Percentiles rank a stretch among this genome's conserved stretches.
phyloP scores from a whole-genome alignment of 73 alveolate species.

The Durusdinium trenchii region DNA sequence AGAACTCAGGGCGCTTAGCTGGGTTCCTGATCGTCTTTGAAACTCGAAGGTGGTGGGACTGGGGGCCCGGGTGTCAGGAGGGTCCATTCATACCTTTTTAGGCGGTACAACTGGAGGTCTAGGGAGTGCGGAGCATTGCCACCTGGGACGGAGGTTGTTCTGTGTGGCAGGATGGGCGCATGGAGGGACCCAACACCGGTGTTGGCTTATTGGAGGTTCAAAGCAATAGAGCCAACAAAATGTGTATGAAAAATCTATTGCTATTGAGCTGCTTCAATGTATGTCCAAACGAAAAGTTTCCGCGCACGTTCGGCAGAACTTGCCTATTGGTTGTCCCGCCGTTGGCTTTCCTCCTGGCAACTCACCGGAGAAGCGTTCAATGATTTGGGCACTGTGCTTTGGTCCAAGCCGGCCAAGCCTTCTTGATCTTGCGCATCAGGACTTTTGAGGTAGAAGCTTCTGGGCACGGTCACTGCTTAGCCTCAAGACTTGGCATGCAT shows the following conservation, averaged over 20 bases:
- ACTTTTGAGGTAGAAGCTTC: conserved; percentile 50
- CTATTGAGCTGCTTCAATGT: not conserved
- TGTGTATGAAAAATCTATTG: not conserved
- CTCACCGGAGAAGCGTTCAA: not conserved
- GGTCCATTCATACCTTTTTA: too few species aligned
- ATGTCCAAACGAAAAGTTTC: not conserved
- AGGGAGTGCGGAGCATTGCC: not conserved
- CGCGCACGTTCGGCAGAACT: not conserved
- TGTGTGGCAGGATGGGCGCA: too few species aligned
- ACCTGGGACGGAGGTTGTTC: too few species aligned
- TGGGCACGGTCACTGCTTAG: conserved; percentile 46
- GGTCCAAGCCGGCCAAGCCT: not conserved
- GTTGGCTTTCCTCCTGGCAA: not conserved
- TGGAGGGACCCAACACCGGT: not conserved
- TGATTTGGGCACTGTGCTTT: not conserved
- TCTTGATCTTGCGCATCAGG: conserved; percentile 28
- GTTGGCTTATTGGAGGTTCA: not conserved
- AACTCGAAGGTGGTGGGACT: too few species aligned
- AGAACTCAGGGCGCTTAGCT: too few species aligned
- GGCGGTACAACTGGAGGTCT: not conserved
- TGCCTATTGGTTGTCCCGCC: not conserved
- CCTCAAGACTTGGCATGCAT: not conserved
- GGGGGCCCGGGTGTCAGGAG: too few species aligned
- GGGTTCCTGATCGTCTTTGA: too few species aligned
- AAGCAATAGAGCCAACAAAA: too few species aligned